Conservation (phyloP, 768 basidiomycete species). For the Termitomyces sp. region DNA sequence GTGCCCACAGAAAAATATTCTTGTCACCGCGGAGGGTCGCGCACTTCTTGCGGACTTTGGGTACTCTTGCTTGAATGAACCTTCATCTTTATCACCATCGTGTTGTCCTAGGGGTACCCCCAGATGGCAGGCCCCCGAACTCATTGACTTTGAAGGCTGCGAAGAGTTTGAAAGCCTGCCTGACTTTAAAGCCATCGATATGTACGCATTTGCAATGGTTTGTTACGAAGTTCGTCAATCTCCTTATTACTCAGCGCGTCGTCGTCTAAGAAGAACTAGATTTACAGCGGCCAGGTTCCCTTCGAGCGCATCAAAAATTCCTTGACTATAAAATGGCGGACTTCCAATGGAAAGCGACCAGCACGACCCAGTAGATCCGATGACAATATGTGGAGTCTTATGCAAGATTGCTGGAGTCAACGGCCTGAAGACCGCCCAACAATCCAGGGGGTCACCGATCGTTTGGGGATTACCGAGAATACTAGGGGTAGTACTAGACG, state of each 20-base stretch:
- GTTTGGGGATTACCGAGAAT: no score
- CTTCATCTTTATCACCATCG: not conserved
- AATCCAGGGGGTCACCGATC: not conserved
- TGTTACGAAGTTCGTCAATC: not conserved
- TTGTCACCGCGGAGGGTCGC: not conserved
- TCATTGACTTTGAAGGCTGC: not conserved
- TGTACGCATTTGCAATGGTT: not conserved
- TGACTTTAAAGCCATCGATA: not conserved
- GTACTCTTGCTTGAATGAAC: not conserved
- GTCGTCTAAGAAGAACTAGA: not conserved
- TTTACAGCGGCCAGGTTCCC: not conserved
- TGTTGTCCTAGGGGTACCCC: not conserved
- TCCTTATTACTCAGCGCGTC: not conserved
- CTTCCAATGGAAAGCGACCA: not conserved
- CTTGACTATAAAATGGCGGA: not conserved
- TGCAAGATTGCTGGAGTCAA: not conserved
- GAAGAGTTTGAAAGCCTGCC: no score
- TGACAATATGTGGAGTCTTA: not conserved
- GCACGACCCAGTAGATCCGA: not conserved
- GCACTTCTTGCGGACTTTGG: conserved; percentile 1
- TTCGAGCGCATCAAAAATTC: no score
- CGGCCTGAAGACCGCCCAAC: not conserved
- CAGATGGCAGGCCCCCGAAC: not conserved
- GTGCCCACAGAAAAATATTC: conserved; percentile 1
- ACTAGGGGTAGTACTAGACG: no score